Evolutionary conservation across 495 filamentous ascomycete genomes (phyloP), one percentile per base, ranked within the genome.

Genomic region (Aspergillus diversus): DNA sequence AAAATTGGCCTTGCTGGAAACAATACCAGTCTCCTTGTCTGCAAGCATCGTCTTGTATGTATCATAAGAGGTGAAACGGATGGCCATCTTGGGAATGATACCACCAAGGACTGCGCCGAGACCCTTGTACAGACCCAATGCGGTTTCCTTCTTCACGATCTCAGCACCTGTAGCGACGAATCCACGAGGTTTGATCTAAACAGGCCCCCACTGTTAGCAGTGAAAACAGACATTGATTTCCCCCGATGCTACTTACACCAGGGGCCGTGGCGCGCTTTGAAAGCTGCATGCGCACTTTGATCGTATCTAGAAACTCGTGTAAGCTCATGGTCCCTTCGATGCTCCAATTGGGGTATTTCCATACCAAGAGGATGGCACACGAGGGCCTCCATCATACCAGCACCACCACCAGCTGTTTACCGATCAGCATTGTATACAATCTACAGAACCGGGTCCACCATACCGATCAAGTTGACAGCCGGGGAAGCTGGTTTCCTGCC

Each of bases 211-310:
- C 37, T 63, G 42, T 74, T 61, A 78, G 71, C 61, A 65, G 42
- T 63, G 5, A 32, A 32, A 39, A 34, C 59, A 34, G 31, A 34
- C 13, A 16, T 7, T 21, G 42, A 5, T 7, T 33, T 13, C 9
- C 16, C 53, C 47, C 34, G 27, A 15, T 7, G 31, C n/a, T 21
- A 80, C 85, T 76, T 77, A 91, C 87, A 59, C 95, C 95, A 47
- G 92, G 93, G 13, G 87, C 85, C 55, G 89, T 84, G 53, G 91
- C 91, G 69, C 96, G 87, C 52, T 90, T 84, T 34, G 95, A 98
- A 34, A 99, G 89, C 80, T 99, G 96, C 96, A 99, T 99, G 65
- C 96, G 96, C 57, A 99, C 96, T 86, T 99, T 97, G 82, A 97
- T 94, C 32, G 92, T 97, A 73, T 97, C 93, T 67, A 27, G 21